Evolutionary conservation across 148 eudicot species (phyloP).

Genomic region (Oxyria digyna): DNA sequence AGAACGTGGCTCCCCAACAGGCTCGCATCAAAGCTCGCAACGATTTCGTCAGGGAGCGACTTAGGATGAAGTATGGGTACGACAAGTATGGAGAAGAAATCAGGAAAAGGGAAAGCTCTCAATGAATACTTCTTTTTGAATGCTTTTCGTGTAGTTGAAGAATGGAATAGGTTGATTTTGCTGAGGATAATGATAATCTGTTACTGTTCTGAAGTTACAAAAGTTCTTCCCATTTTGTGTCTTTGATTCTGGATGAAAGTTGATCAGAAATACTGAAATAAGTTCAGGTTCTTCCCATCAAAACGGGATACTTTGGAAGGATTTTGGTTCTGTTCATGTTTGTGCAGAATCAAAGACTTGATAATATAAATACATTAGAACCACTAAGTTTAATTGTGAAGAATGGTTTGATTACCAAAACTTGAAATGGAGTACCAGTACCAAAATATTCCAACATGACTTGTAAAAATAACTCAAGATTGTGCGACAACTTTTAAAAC

Average conservation of each 20-base stretch:
- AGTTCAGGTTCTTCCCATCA: too few species aligned
- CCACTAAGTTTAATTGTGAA: too few species aligned
- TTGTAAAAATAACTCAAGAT: background rate
- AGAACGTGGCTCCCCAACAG: conserved; percentile 79
- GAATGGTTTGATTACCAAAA: background rate
- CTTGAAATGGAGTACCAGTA: background rate
- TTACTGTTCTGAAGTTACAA: too few species aligned
- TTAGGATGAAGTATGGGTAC: conserved; percentile 52
- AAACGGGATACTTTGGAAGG: background rate
- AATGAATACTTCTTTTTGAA: too few species aligned
- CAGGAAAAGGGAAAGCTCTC: background rate
- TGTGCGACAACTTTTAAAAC: background rate
- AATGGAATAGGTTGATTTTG: too few species aligned
- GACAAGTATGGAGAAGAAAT: background rate
- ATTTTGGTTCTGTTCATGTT: background rate
- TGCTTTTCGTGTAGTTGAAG: too few species aligned
- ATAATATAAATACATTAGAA: background rate
- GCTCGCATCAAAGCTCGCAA: conserved; percentile 74
- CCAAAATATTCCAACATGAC: background rate
- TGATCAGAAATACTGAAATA: too few species aligned
- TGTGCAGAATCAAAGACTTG: conserved; percentile 1
- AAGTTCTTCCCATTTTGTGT: too few species aligned
- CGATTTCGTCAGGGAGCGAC: conserved; percentile 49
- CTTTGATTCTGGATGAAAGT: too few species aligned
- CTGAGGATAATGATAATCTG: too few species aligned